Evolutionary conservation across 352 stramenopile genomes (phyloP).

Genomic region (Phytophthora fragariae): DNA sequence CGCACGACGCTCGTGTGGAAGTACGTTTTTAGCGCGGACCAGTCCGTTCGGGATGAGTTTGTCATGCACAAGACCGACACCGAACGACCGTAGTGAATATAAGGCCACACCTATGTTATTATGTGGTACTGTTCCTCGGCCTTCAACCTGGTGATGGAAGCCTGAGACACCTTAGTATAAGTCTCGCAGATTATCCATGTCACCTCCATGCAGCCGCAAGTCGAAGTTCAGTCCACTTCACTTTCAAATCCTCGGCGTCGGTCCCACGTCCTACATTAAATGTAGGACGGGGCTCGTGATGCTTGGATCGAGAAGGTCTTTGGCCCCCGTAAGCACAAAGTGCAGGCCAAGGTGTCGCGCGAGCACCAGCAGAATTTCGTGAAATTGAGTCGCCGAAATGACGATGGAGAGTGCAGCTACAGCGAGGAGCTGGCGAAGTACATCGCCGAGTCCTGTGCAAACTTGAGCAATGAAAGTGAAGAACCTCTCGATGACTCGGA

Average conservation of each 20-base stretch:
- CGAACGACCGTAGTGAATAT: background rate
- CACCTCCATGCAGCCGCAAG: slow-evolving; percentile 15
- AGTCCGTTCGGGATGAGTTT: background rate
- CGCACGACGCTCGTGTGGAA: background rate
- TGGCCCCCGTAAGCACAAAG: background rate
- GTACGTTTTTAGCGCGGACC: background rate
- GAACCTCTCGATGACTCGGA: slow-evolving; percentile 16
- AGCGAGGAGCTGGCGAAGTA: slow-evolving; percentile 24
- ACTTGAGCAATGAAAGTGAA: slow-evolving; percentile 13
- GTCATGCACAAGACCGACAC: background rate
- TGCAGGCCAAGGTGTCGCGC: background rate
- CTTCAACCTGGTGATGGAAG: slow-evolving; percentile 19
- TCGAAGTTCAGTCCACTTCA: slow-evolving; percentile 19
- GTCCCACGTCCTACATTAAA: background rate
- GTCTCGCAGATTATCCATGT: background rate
- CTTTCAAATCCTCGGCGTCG: slow-evolving; percentile 26
- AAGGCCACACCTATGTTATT: background rate
- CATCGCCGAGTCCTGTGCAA: slow-evolving; percentile 24
- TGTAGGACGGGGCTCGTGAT: background rate
- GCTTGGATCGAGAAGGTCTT: slow-evolving; percentile 33
- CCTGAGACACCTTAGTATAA: slow-evolving; percentile 15
- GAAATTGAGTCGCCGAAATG: no score
- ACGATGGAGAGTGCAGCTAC: slow-evolving; percentile 11
- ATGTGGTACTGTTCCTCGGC: slow-evolving; percentile 13
- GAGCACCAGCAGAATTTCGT: background rate